A percentile compares a stretch with the other conserved stretches of the same genome.
phyloP scores from a whole-genome alignment of 495 filamentous ascomycete species.

The Aspergillus ellipticus region DNA sequence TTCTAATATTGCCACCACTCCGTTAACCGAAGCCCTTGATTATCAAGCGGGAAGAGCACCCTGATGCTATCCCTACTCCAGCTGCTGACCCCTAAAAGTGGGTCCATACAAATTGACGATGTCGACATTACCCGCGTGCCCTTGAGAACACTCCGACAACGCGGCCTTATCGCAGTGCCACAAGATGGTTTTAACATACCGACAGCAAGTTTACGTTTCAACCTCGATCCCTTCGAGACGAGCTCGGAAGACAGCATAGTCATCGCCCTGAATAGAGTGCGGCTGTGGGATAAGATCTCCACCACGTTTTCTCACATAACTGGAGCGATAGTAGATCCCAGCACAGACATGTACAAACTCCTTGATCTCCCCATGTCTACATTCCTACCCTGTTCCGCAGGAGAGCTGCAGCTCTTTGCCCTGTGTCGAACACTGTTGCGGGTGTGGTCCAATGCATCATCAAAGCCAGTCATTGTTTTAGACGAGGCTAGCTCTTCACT shows the following conservation, averaged over 20 bases:
- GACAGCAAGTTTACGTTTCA: not conserved
- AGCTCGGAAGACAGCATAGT: not conserved
- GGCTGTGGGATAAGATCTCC: not conserved
- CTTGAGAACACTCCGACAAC: not conserved
- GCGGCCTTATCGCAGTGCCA: not conserved
- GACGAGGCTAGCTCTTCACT: not conserved
- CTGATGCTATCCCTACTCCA: not conserved
- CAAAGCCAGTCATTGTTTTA: not conserved
- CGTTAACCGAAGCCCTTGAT: too few relatives aligned
- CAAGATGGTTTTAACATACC: not conserved
- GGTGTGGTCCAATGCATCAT: not conserved
- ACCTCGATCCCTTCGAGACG: not conserved
- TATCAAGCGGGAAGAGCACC: not conserved
- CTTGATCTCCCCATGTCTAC: not conserved
- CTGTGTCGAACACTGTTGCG: not conserved
- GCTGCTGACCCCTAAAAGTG: not conserved
- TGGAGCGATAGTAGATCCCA: not conserved
- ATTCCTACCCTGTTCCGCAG: not conserved
- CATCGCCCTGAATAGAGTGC: not conserved
- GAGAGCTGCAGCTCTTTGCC: not conserved
- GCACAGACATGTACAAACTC: not conserved
- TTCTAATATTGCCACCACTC: not conserved
- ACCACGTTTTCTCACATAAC: not conserved
- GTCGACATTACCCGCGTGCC: not conserved
- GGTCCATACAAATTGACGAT: not conserved